These are phyloP conservation scores for Closterium sp. DNA, from an alignment of 139 green algal genomes.

Conservation along the genomic window DNA sequence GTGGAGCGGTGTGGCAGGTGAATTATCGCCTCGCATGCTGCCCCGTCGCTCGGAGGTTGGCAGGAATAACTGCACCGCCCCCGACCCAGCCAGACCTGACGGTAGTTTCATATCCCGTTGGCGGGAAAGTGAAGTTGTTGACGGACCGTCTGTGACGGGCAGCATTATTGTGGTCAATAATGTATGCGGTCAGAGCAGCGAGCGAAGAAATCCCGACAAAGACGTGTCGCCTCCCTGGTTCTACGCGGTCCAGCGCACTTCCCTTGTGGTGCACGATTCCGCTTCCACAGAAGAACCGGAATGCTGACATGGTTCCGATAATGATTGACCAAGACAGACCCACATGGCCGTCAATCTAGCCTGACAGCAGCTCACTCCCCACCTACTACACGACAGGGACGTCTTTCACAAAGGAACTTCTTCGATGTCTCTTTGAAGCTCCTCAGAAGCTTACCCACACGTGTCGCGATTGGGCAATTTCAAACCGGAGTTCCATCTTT, in stretches of 20 bases:
- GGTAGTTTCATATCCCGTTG: background rate
- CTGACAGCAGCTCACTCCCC: too few relatives aligned
- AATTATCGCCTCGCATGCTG: background rate
- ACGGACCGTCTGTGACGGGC: background rate
- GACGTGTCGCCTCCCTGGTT: background rate
- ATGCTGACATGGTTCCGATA: slow-evolving; percentile 11
- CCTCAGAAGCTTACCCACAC: background rate
- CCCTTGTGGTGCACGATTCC: background rate
- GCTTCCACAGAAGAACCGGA: background rate
- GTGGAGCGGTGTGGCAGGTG: background rate
- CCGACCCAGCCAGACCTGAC: background rate
- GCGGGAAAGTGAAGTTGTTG: background rate
- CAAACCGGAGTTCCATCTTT: background rate
- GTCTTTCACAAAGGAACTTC: background rate
- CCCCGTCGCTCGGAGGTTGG: background rate
- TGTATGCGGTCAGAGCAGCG: background rate
- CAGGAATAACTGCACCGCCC: background rate
- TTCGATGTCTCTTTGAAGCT: background rate
- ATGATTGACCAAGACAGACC: background rate
- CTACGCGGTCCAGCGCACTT: background rate
- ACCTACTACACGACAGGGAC: background rate
- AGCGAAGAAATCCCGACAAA: background rate
- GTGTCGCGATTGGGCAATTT: background rate
- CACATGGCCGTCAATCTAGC: background rate
- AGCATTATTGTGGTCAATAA: background rate